phyloP scores from a whole-genome alignment of 192 early-diverging fungal species.

The Umbelopsis isabellina region DNA sequence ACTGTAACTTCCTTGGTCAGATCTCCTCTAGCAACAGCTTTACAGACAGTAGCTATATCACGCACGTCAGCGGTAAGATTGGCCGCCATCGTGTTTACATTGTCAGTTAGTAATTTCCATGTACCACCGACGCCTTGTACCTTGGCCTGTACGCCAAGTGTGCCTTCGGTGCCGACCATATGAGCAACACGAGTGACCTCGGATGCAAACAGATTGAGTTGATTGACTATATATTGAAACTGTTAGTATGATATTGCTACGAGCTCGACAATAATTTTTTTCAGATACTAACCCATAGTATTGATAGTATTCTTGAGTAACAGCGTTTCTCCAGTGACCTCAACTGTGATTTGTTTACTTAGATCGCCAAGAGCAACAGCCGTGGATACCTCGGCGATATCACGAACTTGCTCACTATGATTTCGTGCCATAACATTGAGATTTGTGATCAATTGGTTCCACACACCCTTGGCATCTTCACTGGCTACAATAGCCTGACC shows the following conservation, averaged over 20 bases:
- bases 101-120: constrained; percentile 63
- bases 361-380: constrained; percentile 63
- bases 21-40: constrained; percentile 62
- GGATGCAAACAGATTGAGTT: constrained; percentile 54
- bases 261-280: not conserved
- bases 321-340: constrained; percentile 61
- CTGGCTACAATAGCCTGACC: constrained; percentile 54
- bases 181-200: constrained; percentile 57
- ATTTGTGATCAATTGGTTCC: constrained; percentile 58
- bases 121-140: constrained; percentile 56
- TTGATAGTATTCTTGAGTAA: constrained; percentile 61
- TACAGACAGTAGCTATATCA: constrained; percentile 61
- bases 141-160: constrained; percentile 61
- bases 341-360: constrained; percentile 60
- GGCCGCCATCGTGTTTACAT: constrained; percentile 63
- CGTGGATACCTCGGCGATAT: constrained; percentile 64
- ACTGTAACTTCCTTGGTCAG: constrained; percentile 62
- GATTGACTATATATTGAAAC: constrained; percentile 41
- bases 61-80: constrained; percentile 63
- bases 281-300: constrained; percentile 45
- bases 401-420: constrained; percentile 60
- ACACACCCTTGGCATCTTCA: constrained; percentile 46
- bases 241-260: not conserved
- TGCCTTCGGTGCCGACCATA: constrained; percentile 60
- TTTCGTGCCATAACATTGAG: constrained; percentile 65